These are phyloP conservation scores for Boletus eberwhitei DNA, from an alignment of 768 basidiomycete genomes.

Conservation along the genomic window DNA sequence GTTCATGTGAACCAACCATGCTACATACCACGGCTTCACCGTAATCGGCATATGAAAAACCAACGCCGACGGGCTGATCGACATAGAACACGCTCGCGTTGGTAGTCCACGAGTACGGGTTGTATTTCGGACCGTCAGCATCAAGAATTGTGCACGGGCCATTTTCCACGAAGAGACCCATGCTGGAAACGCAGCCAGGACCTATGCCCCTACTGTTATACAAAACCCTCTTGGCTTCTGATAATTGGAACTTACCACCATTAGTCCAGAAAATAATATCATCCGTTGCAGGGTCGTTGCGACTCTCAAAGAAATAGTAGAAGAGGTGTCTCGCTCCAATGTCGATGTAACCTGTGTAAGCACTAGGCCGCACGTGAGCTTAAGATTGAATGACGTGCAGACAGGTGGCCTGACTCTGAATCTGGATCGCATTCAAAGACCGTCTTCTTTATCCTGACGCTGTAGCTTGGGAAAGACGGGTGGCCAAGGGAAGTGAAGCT, in stretches of 20 bases:
- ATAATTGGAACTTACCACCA: constrained; percentile 43
- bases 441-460: constrained; percentile 40
- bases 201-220: constrained; percentile 10
- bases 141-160: constrained; percentile 16
- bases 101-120: constrained; percentile 53
- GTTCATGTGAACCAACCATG: constrained; percentile 2
- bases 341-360: constrained; percentile 66
- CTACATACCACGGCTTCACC: constrained; percentile 34
- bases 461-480: constrained; percentile 40
- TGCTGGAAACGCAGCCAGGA: constrained; percentile 53
- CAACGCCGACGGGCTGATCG: constrained; percentile 40
- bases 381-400: neutral
- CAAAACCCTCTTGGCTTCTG: neutral
- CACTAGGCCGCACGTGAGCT: constrained; percentile 28
- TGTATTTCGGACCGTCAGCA: constrained; percentile 42
- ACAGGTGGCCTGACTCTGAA: constrained; percentile 26
- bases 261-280: constrained; percentile 54
- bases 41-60: constrained; percentile 42
- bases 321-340: constrained; percentile 59
- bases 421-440: constrained; percentile 15
- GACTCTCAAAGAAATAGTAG: constrained; percentile 73
- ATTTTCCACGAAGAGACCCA: constrained; percentile 64
- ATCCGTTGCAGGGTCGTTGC: constrained; percentile 52
- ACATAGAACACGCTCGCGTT: constrained; percentile 49
- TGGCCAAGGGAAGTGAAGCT: constrained; percentile 38